These are phyloP conservation scores for Cymbidium sinense DNA, from an alignment of 106 monocot genomes.

Conservation along the genomic window DNA sequence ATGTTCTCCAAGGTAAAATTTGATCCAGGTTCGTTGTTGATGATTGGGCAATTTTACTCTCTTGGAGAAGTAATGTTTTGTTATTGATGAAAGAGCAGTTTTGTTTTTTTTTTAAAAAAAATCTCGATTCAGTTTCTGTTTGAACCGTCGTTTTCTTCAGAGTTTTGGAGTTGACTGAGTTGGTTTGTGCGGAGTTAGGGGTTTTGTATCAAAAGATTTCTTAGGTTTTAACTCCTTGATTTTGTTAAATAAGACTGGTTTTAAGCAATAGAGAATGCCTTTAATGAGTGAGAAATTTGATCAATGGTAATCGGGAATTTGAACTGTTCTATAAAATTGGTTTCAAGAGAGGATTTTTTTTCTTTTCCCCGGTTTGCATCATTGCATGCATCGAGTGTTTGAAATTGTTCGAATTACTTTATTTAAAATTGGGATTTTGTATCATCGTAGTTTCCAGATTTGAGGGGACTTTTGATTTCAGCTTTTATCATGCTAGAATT, in stretches of 20 bases:
- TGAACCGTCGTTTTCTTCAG: not conserved
- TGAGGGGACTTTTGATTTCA: not conserved
- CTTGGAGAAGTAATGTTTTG: no score
- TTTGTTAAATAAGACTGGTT: no score
- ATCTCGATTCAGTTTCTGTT: not conserved
- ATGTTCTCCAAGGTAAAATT: constrained; percentile 69
- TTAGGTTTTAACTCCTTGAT: no score
- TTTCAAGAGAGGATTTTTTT: not conserved
- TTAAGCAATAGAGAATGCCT: no score
- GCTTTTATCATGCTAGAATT: no score
- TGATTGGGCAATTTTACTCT: no score
- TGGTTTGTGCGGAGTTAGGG: no score
- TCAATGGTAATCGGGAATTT: no score
- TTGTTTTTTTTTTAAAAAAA: not conserved
- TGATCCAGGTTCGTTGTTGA: not conserved
- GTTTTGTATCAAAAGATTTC: no score
- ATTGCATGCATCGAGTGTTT: not conserved
- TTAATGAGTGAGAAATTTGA: no score
- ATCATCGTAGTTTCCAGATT: not conserved
- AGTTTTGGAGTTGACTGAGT: no score
- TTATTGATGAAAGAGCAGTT: not conserved
- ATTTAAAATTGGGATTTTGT: not conserved
- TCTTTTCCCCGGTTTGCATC: not conserved
- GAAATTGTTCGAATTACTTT: constrained; percentile 1
- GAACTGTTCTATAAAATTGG: no score